These are phyloP conservation scores for Metarhizium album DNA, from an alignment of 2,329 filamentous ascomycete species.

Conservation along the genomic window DNA sequence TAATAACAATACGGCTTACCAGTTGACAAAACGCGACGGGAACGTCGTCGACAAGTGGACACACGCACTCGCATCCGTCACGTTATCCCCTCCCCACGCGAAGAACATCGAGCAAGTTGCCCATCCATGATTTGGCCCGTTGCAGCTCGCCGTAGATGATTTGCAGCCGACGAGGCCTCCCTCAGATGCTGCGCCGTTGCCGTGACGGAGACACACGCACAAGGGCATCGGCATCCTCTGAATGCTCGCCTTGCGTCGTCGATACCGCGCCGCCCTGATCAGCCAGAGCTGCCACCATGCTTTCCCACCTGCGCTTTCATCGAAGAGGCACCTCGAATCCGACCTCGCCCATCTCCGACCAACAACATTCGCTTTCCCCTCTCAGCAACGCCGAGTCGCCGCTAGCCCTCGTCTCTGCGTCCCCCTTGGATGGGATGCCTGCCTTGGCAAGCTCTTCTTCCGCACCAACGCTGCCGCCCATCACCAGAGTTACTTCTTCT, in stretches of 20 bases:
- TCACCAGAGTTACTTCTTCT: conserved; percentile 35
- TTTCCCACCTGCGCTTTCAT: conserved; percentile 47
- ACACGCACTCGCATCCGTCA: too few species aligned
- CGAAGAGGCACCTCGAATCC: conserved; percentile 46
- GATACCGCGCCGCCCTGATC: background rate
- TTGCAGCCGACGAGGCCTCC: background rate
- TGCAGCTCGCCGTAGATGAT: background rate
- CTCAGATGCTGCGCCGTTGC: background rate
- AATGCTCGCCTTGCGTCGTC: background rate
- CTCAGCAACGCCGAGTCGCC: conserved; percentile 28
- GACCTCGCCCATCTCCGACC: conserved; percentile 40
- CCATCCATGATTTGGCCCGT: background rate
- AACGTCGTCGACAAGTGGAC: background rate
- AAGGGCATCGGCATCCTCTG: background rate
- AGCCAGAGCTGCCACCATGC: conserved; percentile 22
- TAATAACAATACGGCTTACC: too few species aligned
- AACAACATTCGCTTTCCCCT: conserved; percentile 28
- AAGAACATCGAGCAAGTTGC: background rate
- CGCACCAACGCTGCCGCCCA: conserved; percentile 40
- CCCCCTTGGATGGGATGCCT: conserved; percentile 23
- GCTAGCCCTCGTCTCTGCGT: conserved; percentile 27
- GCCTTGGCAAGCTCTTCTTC: conserved; percentile 23
- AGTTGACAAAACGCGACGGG: too few species aligned
- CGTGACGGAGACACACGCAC: background rate
- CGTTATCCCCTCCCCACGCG: too few species aligned